Evolutionary conservation across 108 stramenopile species (phyloP).

Genomic region (Epithemia pelagica): DNA sequence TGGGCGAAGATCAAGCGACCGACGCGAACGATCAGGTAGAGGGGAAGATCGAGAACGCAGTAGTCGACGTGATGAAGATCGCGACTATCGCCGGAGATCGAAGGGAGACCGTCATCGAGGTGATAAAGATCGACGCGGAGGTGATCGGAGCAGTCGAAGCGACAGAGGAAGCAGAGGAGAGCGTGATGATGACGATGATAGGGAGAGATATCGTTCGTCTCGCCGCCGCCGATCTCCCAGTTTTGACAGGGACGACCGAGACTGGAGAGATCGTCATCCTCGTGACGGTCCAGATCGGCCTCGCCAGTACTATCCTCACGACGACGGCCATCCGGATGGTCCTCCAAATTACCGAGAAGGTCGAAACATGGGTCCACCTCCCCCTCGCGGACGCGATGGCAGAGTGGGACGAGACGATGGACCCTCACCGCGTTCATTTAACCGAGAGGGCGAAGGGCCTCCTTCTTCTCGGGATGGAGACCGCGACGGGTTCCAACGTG

Average conservation of each 20-base stretch:
- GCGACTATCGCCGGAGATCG: neutral
- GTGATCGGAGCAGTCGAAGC: neutral
- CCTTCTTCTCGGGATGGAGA: too few relatives aligned
- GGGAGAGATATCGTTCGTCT: neutral
- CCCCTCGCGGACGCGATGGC: neutral
- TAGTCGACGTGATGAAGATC: neutral
- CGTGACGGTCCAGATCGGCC: neutral
- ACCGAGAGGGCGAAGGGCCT: neutral
- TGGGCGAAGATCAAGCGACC: neutral
- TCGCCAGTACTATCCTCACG: neutral
- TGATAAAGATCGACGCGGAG: slow-evolving; percentile 5
- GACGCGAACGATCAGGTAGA: neutral
- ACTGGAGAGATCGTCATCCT: neutral
- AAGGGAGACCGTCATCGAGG: neutral
- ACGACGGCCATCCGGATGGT: neutral
- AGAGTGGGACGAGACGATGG: neutral
- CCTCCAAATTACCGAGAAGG: neutral
- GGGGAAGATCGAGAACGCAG: neutral
- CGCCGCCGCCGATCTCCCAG: neutral
- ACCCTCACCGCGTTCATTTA: neutral
- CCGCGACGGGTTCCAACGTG: too few relatives aligned
- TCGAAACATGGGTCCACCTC: neutral
- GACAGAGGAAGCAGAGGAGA: neutral
- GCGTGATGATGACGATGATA: neutral
- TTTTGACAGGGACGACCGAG: neutral